Evolutionary conservation across 441 rosid genomes (phyloP).

Genomic region (Gossypium laxum): DNA sequence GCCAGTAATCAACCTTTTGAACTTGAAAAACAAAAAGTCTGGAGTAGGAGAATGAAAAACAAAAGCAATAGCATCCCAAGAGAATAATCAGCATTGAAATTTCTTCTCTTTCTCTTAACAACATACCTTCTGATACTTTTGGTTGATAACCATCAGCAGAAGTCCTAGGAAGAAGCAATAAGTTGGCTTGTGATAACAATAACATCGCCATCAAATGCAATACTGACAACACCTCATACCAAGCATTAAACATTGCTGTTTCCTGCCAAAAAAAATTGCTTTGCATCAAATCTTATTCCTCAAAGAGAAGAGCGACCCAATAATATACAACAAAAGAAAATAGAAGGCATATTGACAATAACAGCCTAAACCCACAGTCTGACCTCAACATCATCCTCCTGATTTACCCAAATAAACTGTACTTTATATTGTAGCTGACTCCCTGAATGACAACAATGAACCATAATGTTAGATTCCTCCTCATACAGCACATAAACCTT

Average conservation of each 20-base stretch:
- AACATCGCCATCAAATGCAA: slow-evolving; percentile 96
- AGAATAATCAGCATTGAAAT: slow-evolving; percentile 3
- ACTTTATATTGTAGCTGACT: slow-evolving; percentile 63
- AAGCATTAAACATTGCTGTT: slow-evolving; percentile 66
- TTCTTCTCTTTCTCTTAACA: slow-evolving; percentile 3
- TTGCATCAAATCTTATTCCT: slow-evolving; percentile 20
- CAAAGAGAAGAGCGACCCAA: background rate
- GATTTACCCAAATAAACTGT: slow-evolving; percentile 82
- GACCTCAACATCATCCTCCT: slow-evolving; percentile 90
- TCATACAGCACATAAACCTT: slow-evolving; percentile 2
- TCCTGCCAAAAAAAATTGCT: slow-evolving; percentile 52
- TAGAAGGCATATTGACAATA: slow-evolving; percentile 2
- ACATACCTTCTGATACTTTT: slow-evolving; percentile 82
- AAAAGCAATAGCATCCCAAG: background rate
- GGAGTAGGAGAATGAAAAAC: background rate
- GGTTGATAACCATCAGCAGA: slow-evolving; percentile 67
- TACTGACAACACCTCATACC: slow-evolving; percentile 92
- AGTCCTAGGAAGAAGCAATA: slow-evolving; percentile 78
- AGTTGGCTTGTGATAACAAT: slow-evolving; percentile 74
- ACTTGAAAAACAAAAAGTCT: background rate
- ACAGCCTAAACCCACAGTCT: slow-evolving; percentile 15
- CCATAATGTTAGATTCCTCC: slow-evolving; percentile 7
- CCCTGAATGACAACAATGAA: slow-evolving; percentile 29
- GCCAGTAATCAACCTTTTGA: background rate
- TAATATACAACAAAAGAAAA: background rate